phyloP scores from a whole-genome alignment of 768 basidiomycete genomes.

The button mushroom (Agaricus bisporus) region DNA sequence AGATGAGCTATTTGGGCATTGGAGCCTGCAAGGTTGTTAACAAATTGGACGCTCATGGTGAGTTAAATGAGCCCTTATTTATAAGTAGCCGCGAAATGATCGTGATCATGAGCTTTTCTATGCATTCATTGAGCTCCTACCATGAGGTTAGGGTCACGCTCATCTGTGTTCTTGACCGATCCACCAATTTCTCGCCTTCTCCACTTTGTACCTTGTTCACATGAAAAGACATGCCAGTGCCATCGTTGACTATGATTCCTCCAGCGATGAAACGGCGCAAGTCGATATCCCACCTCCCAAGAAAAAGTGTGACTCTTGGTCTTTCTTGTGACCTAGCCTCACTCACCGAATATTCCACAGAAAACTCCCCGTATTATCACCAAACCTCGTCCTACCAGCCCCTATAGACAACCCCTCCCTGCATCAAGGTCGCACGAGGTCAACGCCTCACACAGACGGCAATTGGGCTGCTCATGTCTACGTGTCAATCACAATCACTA shows the following conservation, averaged over 20 bases:
- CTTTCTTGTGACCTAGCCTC: neutral
- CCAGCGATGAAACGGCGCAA: slow-evolving; percentile 33
- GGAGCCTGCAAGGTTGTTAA: slow-evolving; percentile 53
- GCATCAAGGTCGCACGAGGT: slow-evolving; percentile 80
- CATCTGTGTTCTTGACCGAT: neutral
- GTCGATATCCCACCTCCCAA: slow-evolving; percentile 22
- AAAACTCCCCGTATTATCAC: slow-evolving; percentile 57
- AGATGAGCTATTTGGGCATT: slow-evolving; percentile 17
- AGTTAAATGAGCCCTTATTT: neutral
- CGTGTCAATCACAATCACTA: slow-evolving; percentile 48
- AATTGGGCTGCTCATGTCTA: slow-evolving; percentile 82
- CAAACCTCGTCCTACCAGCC: slow-evolving; percentile 35
- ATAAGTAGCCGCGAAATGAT: neutral
- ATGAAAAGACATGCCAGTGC: slow-evolving; percentile 31
- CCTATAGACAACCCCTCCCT: slow-evolving; percentile 70
- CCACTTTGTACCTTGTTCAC: neutral
- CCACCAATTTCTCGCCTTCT: neutral
- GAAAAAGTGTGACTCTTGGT: slow-evolving; percentile 30
- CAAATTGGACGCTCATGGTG: slow-evolving; percentile 65
- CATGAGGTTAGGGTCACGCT: slow-evolving; percentile 21
- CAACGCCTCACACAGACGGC: slow-evolving; percentile 77
- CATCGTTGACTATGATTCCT: slow-evolving; percentile 47
- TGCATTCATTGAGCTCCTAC: slow-evolving; percentile 1
- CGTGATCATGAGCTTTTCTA: neutral
- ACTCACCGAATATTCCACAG: slow-evolving; percentile 23